Evolutionary conservation across 2,329 filamentous ascomycete species (phyloP), one percentile per base, ranked within the genome.

Genomic region (Bipolaris oryzae): DNA sequence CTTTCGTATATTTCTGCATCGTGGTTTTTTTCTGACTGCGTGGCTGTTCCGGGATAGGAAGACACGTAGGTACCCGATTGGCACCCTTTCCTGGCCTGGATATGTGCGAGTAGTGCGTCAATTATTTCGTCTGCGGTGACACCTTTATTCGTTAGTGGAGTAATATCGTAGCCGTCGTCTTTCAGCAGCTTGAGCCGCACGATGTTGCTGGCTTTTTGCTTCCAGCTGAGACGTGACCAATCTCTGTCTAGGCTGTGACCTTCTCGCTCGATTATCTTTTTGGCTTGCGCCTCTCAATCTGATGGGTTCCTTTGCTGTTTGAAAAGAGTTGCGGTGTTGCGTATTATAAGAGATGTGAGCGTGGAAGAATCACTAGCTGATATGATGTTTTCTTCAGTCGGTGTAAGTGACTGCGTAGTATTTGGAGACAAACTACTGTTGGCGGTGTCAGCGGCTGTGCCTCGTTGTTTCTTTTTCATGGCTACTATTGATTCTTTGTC

Each of bases 121-220:
- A 54, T 50, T 18, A 60, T 51, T 15, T 49, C 13, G n/a, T 54
- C 50, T 1, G 53, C 35, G 1, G 28, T 47, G 20, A 31, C 39
- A 9, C 44, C 47, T 31, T 57, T 45, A 18, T 1, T 10, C 15
- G 20, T 6, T 10, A 62, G 28, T n/a, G 43, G 23, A 6, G 2
- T 18, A 7, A 62, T 59, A 16, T 62, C 53, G 25, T 57, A 60
- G 7, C 59, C 59, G 16, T 62, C 53, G n/a, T 62, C 50, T 43
- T 60, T 53, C 7, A 62, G 31, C n/a, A 62, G 23, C 28, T 57
- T 54, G 9, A 60, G 44, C 13, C 59, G 43, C 7, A 43, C 35
- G 15, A 48, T 28, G 13, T 52, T 62, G 44, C 39, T 60, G 7
- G 53, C 43, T 21, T 62, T 62, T 39, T 51, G 50, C n/a, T 57